Conservation (phyloP, 2,329 filamentous ascomycete genomes). For the Claviceps africana region DNA sequence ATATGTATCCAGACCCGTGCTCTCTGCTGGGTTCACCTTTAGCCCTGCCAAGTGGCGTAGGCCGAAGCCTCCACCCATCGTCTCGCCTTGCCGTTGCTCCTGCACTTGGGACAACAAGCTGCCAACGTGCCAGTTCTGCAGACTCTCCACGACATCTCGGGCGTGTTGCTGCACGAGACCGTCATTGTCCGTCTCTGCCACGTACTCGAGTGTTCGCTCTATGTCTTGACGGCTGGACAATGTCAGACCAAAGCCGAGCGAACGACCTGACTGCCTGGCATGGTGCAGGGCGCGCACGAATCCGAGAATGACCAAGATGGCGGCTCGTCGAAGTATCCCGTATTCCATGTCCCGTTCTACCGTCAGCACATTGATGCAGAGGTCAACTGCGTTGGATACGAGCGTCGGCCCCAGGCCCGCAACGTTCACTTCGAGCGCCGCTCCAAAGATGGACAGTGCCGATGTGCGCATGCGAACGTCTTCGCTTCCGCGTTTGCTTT, state of each 20-base stretch:
- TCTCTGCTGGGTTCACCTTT: conserved; percentile 19
- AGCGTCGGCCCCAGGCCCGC: conserved; percentile 38
- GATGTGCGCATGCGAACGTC: conserved; percentile 58
- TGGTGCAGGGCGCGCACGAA: conserved; percentile 46
- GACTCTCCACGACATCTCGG: conserved; percentile 48
- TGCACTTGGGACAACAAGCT: conserved; percentile 28
- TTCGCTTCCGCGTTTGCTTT: conserved; percentile 49
- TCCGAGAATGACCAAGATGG: conserved; percentile 47
- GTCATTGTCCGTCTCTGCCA: conserved; percentile 52
- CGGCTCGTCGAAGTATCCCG: conserved; percentile 52
- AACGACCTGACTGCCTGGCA: conserved; percentile 31
- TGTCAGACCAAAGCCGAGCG: conserved; percentile 39
- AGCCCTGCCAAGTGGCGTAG: conserved; percentile 22
- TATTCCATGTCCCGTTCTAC: conserved; percentile 46
- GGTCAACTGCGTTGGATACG: conserved; percentile 44
- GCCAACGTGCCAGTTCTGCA: conserved; percentile 48
- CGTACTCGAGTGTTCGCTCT: conserved; percentile 46
- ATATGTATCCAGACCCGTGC: conserved; percentile 9
- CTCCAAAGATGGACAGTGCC: conserved; percentile 50
- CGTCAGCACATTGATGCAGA: conserved; percentile 47
- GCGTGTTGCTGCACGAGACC: conserved; percentile 55
- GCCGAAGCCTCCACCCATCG: conserved; percentile 6
- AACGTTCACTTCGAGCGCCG: conserved; percentile 46
- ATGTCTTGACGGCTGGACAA: conserved; percentile 46
- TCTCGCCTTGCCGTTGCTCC: conserved; percentile 8